Conservation (phyloP, 2,329 filamentous ascomycete genomes). For the Neoarthrinium moseri region DNA sequence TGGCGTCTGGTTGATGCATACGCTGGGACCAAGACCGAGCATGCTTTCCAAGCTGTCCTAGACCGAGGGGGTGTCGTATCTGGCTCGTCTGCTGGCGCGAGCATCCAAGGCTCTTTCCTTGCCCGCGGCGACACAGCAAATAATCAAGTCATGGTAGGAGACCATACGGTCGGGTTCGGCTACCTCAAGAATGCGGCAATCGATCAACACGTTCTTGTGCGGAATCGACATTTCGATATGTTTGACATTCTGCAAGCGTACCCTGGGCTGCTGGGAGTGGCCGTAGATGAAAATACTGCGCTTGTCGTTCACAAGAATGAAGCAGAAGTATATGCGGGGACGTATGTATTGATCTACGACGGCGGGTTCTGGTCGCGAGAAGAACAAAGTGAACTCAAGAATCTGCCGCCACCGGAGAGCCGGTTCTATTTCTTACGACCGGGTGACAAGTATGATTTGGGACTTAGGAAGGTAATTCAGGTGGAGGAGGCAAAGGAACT, state of each 20-base stretch:
- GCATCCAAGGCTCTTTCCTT: constrained; percentile 30
- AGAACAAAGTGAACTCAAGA: constrained; percentile 23
- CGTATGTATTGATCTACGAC: constrained; percentile 30
- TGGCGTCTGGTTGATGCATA: constrained; percentile 32
- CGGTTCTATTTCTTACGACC: constrained; percentile 27
- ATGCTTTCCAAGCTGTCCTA: constrained; percentile 25
- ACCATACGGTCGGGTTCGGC: constrained; percentile 30
- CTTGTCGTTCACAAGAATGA: constrained; percentile 26
- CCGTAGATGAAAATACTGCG: constrained; percentile 31
- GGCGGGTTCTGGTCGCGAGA: constrained; percentile 29
- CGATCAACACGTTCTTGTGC: constrained; percentile 31
- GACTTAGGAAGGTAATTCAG: constrained; percentile 21
- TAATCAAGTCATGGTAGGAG: constrained; percentile 29
- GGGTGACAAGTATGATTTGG: constrained; percentile 27
- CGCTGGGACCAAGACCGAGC: constrained; percentile 28
- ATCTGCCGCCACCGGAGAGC: constrained; percentile 19
- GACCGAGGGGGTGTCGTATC: constrained; percentile 25
- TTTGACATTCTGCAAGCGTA: constrained; percentile 29
- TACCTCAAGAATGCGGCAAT: constrained; percentile 26
- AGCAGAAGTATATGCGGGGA: constrained; percentile 25
- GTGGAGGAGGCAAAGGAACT: neutral
- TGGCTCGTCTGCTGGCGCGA: constrained; percentile 28
- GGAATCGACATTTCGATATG: constrained; percentile 30
- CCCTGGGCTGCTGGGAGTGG: constrained; percentile 28
- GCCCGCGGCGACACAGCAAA: constrained; percentile 28